These are phyloP conservation scores for Schizophyllum amplum DNA, from an alignment of 1,284 basidiomycete genomes.

Conservation along the genomic window DNA sequence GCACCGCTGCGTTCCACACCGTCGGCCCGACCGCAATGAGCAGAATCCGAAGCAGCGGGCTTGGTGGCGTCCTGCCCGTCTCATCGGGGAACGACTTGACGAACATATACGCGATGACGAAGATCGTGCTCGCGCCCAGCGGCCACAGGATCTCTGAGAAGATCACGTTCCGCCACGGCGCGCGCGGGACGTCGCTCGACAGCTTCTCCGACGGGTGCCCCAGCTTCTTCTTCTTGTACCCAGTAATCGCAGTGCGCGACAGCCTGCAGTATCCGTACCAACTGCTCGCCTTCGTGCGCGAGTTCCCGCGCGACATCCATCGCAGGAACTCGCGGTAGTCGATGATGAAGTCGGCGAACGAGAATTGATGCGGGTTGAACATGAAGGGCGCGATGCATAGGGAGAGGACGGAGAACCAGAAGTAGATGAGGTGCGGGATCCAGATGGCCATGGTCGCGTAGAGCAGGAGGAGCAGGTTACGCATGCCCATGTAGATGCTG, in stretches of 20 bases:
- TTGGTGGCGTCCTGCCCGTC: constrained; percentile 57
- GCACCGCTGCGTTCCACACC: constrained; percentile 90
- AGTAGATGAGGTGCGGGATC: constrained; percentile 93
- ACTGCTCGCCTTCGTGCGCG: constrained; percentile 88
- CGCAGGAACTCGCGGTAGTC: constrained; percentile 95
- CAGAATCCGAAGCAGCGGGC: constrained; percentile 84
- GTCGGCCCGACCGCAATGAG: constrained; percentile 91
- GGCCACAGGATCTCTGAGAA: constrained; percentile 85
- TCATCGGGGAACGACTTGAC: constrained; percentile 78
- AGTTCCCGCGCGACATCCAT: constrained; percentile 98
- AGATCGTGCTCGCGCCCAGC: constrained; percentile 67
- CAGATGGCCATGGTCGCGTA: constrained; percentile 88
- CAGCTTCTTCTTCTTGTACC: constrained; percentile 97
- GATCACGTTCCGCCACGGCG: constrained; percentile 79
- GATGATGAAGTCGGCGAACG: constrained; percentile 91
- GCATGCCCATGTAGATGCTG: constrained; percentile 94
- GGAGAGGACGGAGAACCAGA: constrained; percentile 91
- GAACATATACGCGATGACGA: constrained; percentile 87
- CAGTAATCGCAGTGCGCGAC: constrained; percentile 92
- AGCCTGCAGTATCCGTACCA: constrained; percentile 98
- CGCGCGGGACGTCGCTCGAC: constrained; percentile 86
- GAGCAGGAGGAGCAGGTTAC: constrained; percentile 81
- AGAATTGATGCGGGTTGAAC: constrained; percentile 98
- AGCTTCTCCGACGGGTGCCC: constrained; percentile 95
- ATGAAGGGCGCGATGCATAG: constrained; percentile 92